Conservation (phyloP, 1,284 basidiomycete genomes). For the Wolfiporia cocos region DNA sequence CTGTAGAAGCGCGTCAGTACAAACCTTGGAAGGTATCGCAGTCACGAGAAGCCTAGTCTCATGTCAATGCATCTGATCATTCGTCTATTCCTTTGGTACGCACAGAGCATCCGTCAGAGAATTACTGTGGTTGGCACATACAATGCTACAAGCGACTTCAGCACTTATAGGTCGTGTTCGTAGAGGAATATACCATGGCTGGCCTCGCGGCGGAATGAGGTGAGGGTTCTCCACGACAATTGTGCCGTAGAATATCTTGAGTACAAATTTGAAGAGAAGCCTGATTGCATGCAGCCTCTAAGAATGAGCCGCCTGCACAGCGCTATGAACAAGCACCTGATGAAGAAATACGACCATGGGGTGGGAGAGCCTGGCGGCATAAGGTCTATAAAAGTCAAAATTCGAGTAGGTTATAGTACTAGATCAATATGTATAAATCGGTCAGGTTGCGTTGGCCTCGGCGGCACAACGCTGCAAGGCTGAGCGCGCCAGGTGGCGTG, state of each 20-base stretch:
- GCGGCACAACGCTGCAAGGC: too few species aligned
- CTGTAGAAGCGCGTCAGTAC: slow-evolving; percentile 4
- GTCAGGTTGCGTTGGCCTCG: too few species aligned
- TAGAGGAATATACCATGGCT: slow-evolving; percentile 55
- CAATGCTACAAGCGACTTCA: slow-evolving; percentile 34
- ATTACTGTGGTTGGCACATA: slow-evolving; percentile 81
- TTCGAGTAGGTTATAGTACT: not conserved
- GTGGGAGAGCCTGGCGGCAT: slow-evolving; percentile 45
- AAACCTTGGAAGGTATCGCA: slow-evolving; percentile 61
- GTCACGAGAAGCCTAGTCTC: slow-evolving; percentile 55
- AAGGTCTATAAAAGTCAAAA: not conserved
- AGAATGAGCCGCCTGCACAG: not conserved
- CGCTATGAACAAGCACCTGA: slow-evolving; percentile 37
- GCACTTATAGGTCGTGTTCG: not conserved
- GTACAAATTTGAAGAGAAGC: slow-evolving; percentile 67
- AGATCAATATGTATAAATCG: too few species aligned
- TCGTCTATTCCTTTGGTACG: slow-evolving; percentile 21
- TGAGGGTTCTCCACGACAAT: slow-evolving; percentile 81
- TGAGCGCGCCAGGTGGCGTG: too few species aligned
- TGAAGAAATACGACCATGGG: slow-evolving; percentile 63
- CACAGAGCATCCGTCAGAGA: slow-evolving; percentile 82
- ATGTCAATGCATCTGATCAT: not conserved
- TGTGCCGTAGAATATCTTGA: slow-evolving; percentile 83
- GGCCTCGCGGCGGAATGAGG: slow-evolving; percentile 62
- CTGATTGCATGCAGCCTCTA: slow-evolving; percentile 28